These are phyloP conservation scores for Cercophora sp. DNA, from an alignment of 495 filamentous ascomycete genomes.

Conservation along the genomic window DNA sequence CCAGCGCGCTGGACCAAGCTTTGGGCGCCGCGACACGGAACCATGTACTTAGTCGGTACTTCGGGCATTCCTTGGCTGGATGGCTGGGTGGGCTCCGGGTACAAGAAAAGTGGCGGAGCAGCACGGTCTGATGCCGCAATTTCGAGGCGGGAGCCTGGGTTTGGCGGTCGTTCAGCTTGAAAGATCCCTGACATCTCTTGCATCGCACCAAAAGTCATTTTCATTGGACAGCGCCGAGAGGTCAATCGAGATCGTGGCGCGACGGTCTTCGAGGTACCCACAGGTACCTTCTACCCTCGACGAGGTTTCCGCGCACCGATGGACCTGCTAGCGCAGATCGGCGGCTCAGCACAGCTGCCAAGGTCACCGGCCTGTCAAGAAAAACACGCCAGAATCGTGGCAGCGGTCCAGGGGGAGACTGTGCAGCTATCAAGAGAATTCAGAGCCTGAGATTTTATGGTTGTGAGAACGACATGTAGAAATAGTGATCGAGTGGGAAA, in stretches of 20 bases:
- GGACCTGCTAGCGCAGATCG: neutral
- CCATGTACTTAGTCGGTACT: constrained; percentile 4
- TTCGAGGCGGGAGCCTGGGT: constrained; percentile 1
- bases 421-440: neutral
- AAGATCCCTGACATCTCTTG: constrained; percentile 1
- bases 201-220: neutral
- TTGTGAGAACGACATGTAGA: no score
- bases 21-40: neutral
- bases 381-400: neutral
- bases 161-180: constrained; percentile 6
- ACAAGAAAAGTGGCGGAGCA: constrained; percentile 7
- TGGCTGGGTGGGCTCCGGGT: no score
- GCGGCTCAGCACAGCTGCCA: constrained; percentile 10
- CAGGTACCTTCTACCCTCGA: constrained; percentile 1
- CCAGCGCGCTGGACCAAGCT: constrained; percentile 3
- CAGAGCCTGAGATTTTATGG: neutral
- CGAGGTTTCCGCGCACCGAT: neutral
- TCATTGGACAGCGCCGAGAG: constrained; percentile 13
- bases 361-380: constrained; percentile 2
- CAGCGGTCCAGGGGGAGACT: neutral
- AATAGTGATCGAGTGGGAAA: no score
- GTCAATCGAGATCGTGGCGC: constrained; percentile 21
- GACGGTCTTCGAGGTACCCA: constrained; percentile 13
- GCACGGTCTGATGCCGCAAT: neutral
- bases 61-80: no score